Evolutionary conservation across 306 rosid genomes (phyloP).

Genomic region (Cucurbita maxima): DNA sequence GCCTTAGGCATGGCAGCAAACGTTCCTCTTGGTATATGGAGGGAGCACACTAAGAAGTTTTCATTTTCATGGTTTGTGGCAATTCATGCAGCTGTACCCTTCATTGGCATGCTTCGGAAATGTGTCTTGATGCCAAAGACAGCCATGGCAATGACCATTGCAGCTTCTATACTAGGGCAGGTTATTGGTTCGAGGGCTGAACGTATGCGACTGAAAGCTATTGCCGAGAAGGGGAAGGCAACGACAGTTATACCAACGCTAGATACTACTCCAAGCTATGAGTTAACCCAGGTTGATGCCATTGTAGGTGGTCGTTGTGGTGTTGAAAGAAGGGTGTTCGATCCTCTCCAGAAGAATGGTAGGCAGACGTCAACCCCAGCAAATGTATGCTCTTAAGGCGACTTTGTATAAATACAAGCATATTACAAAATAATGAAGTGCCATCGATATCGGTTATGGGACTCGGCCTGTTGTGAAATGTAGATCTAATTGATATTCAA

Average conservation of each 20-base stretch:
- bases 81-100: constrained; percentile 77
- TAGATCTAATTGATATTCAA: neutral
- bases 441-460: neutral
- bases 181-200: constrained; percentile 76
- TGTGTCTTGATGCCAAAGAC: constrained; percentile 76
- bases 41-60: constrained; percentile 59
- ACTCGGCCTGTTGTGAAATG: neutral
- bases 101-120: constrained; percentile 69
- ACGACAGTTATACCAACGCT: neutral
- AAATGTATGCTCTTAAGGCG: constrained; percentile 27
- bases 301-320: constrained; percentile 25
- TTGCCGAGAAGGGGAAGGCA: constrained; percentile 31
- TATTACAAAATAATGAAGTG: constrained; percentile 3
- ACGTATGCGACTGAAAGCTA: constrained; percentile 40
- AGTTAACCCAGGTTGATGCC: constrained; percentile 16
- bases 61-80: constrained; percentile 69
- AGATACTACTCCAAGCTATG: constrained; percentile 11
- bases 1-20: constrained; percentile 72
- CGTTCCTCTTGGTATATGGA: constrained; percentile 77
- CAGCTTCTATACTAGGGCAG: constrained; percentile 72
- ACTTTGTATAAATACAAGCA: neutral
- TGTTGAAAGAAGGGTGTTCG: constrained; percentile 26
- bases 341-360: constrained; percentile 25
- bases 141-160: constrained; percentile 71
- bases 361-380: constrained; percentile 28